These are phyloP conservation scores for Raphidocelis subcapitata DNA, from an alignment of 139 green algal species.

Conservation along the genomic window DNA sequence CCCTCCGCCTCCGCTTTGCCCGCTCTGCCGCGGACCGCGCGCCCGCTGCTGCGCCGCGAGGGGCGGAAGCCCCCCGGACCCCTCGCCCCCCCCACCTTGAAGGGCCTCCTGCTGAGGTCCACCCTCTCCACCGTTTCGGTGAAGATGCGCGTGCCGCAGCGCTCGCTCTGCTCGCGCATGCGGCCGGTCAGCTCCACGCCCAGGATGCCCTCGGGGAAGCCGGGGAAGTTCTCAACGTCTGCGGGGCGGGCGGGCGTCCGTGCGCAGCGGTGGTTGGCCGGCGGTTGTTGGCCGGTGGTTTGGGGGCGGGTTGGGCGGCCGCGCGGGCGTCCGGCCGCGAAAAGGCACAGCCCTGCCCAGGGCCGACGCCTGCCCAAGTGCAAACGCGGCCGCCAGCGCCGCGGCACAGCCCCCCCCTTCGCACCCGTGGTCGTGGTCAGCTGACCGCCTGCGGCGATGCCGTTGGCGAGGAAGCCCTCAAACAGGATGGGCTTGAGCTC, in stretches of 20 bases:
- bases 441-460: slow-evolving; percentile 79
- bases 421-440: slow-evolving; percentile 69
- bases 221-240: slow-evolving; percentile 85
- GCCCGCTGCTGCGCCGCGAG: too few relatives aligned
- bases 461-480: slow-evolving; percentile 78
- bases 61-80: too few relatives aligned
- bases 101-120: slow-evolving; percentile 40
- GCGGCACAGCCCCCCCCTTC: too few relatives aligned
- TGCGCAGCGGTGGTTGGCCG: too few relatives aligned
- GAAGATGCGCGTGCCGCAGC: slow-evolving; percentile 74
- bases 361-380: too few relatives aligned
- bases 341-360: too few relatives aligned
- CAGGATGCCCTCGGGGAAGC: slow-evolving; percentile 68
- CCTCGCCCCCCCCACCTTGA: slow-evolving; percentile 14
- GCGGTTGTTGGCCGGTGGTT: too few relatives aligned
- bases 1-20: too few relatives aligned
- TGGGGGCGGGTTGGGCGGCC: too few relatives aligned
- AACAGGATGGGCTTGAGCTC: slow-evolving; percentile 86
- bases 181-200: slow-evolving; percentile 70
- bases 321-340: too few relatives aligned
- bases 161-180: slow-evolving; percentile 61
- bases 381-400: too few relatives aligned
- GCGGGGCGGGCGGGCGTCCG: background rate
- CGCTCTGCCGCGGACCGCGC: too few relatives aligned
- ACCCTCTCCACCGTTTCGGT: slow-evolving; percentile 68